Base-by-base conservation (phyloP, 805 yeast genomes). In the Myxozyma udenii region DNA sequence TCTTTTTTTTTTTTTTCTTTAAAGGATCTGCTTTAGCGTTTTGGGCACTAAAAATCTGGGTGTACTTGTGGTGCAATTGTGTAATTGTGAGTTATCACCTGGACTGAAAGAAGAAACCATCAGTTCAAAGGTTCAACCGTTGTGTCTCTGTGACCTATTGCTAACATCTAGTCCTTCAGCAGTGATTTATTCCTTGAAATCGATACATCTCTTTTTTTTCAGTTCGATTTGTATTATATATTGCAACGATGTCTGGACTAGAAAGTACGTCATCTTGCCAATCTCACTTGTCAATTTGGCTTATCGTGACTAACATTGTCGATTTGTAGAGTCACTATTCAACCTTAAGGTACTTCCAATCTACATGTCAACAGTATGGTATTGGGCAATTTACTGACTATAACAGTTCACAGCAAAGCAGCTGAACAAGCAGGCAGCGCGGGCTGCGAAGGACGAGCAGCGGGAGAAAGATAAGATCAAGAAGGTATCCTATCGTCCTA, bases 381-480 rank as follows among this genome's bases (percentile, higher is more conserved):
- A 22, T 22, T 9, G 12, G 14, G 39, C 12, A 18, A 4, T 12
- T 35, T 46, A 12, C 38, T 32, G 26, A 18, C 16, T 4, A 14
- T 60, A 30, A 51, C 48, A 81, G 74, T 93, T 93, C 70, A 93
- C 99, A 2, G 91, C 98, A 1, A 93, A 93, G 69, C 95, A 87
- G 73, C 76, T 93, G 51, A 85, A 82, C 61, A 79, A 90, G 67
- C 98, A 93, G 70, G 91, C 98, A 1, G 78, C 83, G 26, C 85
- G 84, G 67, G 90, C 98, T 2, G 87, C 89, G 1, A 90, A 89
- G 65, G 98, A 93, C 66, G 95, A 88, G 64, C 80, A 80, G 33
- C 77, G 79, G 36, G 98, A 93, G 70, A 87, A 87, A 69, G 84
- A 84, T 61, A 88, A 87, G 65, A 83, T 89, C 54, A 91, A 91